Percentiles rank a stretch among this genome's conserved stretches.
These are phyloP conservation scores for Artemisia tridentata DNA, from an alignment of 129 eudicot species.

Conservation along the genomic window DNA sequence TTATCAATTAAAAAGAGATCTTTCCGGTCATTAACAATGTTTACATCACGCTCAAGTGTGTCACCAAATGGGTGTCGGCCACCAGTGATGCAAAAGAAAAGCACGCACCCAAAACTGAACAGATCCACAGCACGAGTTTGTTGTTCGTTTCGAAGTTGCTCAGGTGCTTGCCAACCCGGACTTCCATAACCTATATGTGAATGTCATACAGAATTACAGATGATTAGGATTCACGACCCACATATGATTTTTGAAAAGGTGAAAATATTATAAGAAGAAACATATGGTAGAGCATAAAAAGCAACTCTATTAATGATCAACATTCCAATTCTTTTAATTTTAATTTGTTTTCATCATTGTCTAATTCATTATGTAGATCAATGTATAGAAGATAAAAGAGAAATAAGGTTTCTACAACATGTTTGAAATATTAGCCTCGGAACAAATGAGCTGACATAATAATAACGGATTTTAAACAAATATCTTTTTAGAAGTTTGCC, in stretches of 20 bases:
- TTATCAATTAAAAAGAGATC: constrained; percentile 77
- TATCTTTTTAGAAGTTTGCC: background rate
- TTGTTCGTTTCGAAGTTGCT: constrained; percentile 72
- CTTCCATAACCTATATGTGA: constrained; percentile 63
- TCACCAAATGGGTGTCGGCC: constrained; percentile 93
- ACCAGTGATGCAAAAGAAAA: constrained; percentile 84
- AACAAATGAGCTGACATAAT: background rate
- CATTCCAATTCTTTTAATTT: background rate
- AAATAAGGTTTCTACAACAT: background rate
- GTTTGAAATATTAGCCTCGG: background rate
- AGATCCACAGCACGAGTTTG: constrained; percentile 89
- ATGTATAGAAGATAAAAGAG: no score
- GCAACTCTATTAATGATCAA: background rate
- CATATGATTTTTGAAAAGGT: background rate
- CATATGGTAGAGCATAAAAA: background rate
- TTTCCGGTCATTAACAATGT: constrained; percentile 58
- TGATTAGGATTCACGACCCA: constrained; percentile 16
- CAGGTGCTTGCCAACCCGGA: constrained; percentile 99
- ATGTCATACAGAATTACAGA: constrained; percentile 16
- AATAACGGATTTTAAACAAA: background rate
- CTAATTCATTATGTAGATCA: background rate
- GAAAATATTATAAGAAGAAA: background rate
- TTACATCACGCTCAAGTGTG: constrained; percentile 71
- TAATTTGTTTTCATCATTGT: background rate
- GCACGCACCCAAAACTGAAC: constrained; percentile 84